A percentile compares a stretch with the other conserved stretches of the same genome.
Evolutionary conservation across 2,329 filamentous ascomycete species (phyloP).

Genomic region (Amylocarpus encephaloides): DNA sequence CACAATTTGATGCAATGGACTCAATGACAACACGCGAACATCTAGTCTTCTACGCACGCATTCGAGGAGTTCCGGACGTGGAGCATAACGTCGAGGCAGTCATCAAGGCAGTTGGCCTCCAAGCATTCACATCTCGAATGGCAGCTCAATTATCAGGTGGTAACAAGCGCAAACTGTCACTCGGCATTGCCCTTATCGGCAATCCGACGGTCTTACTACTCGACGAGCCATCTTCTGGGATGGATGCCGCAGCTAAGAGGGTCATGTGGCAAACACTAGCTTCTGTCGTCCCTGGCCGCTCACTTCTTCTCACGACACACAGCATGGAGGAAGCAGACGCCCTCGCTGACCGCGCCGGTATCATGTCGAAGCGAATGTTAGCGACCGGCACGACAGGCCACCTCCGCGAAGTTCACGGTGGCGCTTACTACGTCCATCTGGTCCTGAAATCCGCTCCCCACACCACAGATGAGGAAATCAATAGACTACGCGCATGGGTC

Average conservation of each 20-base stretch:
- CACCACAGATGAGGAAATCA: slow-evolving; percentile 63
- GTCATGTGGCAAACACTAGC: slow-evolving; percentile 88
- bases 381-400: slow-evolving; percentile 71
- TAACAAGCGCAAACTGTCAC: slow-evolving; percentile 85
- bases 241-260: slow-evolving; percentile 85
- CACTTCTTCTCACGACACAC: slow-evolving; percentile 83
- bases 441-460: slow-evolving; percentile 70
- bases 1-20: slow-evolving; percentile 83
- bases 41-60: slow-evolving; percentile 77
- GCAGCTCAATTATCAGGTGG: slow-evolving; percentile 77
- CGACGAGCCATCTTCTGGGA: slow-evolving; percentile 81
- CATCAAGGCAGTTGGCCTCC: slow-evolving; percentile 72
- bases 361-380: slow-evolving; percentile 80
- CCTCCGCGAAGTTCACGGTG: slow-evolving; percentile 68
- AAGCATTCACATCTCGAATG: slow-evolving; percentile 65
- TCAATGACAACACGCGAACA: slow-evolving; percentile 86
- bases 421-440: slow-evolving; percentile 74
- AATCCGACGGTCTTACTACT: slow-evolving; percentile 82
- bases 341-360: slow-evolving; percentile 74
- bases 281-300: slow-evolving; percentile 68
- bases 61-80: slow-evolving; percentile 70
- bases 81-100: slow-evolving; percentile 73
- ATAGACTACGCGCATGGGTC: slow-evolving; percentile 61
- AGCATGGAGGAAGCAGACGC: slow-evolving; percentile 95
- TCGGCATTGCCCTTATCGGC: slow-evolving; percentile 88